These are phyloP conservation scores for Durusdinium trenchii DNA, from an alignment of 73 alveolate species.

Conservation along the genomic window DNA sequence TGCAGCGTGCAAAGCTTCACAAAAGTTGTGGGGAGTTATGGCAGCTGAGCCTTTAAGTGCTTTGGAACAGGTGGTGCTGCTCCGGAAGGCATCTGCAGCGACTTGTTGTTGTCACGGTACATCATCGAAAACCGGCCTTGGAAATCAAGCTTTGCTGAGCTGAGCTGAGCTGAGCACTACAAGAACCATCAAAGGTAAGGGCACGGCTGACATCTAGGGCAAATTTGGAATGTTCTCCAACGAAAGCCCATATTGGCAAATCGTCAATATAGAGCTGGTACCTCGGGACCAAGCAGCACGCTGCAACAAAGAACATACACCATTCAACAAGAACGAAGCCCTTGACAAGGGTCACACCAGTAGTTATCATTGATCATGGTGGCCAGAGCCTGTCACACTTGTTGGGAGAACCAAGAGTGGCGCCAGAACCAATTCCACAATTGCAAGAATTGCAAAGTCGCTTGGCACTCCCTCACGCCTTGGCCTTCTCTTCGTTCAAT, in stretches of 20 bases:
- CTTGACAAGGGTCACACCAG: conserved; percentile 39
- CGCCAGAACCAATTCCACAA: not conserved
- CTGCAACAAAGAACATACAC: not conserved
- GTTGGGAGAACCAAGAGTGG: no score
- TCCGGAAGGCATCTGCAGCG: conserved; percentile 83
- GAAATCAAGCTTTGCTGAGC: not conserved
- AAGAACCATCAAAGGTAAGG: not conserved
- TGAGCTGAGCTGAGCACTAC: not conserved
- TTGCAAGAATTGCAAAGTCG: not conserved
- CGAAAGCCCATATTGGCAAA: conserved; percentile 96
- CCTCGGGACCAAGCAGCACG: not conserved
- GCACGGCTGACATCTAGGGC: conserved; percentile 84
- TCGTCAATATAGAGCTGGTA: conserved; percentile 96
- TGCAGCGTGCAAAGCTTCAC: not conserved
- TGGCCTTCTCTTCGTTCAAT: conserved; percentile 70
- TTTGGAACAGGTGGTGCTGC: conserved; percentile 89
- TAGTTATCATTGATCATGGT: conserved; percentile 89
- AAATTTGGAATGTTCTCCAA: conserved; percentile 96
- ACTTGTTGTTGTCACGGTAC: conserved; percentile 90
- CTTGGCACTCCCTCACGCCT: no score
- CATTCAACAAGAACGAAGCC: not conserved
- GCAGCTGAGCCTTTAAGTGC: conserved; percentile 31
- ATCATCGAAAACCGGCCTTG: conserved; percentile 83
- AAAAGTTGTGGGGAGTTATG: not conserved
- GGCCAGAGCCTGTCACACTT: not conserved